Evolutionary conservation across 176 grass and related monocot species (phyloP), one percentile per base, ranked within the genome.

Genomic region (Aegilops bicornis): DNA sequence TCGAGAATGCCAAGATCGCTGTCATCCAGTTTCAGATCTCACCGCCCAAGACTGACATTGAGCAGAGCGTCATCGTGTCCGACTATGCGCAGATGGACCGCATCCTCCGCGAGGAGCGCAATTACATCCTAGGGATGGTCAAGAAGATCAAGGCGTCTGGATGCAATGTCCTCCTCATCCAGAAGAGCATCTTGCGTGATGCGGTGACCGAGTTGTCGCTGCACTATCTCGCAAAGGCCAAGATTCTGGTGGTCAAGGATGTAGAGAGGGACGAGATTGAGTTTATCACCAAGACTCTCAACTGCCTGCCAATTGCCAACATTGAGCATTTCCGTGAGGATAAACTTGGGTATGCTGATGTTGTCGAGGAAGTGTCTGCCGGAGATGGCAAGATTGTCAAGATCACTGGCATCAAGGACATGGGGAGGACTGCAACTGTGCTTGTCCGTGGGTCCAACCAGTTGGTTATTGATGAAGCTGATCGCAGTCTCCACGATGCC

Each of bases 181-280:
- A 98, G 89, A 98, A 98, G 56, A 95, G 93, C 67, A 98, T 98
- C 82, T 85, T 98, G 16, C 86, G 95, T 15, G 95, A 98, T 71
- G 95, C 95, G 0, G 95, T 98, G 19, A 98, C 93, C 32, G 95
- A 98, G 40, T 77, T 98, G 76, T 98, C 95, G 2, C 89, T 98
- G 62, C 95, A 98, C 77, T 98, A 98, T 77, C 86, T 98, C 23
- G 93, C 95, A 8, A 98, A 98, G 83, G 95, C 91, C 10, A 95
- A 90, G 88, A 95, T 98, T 31, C 77, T 98, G 66, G 93, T 98
- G 52, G 88, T 98, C 10, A 98, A 98, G 81, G 95, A 98, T 50
- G 83, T 98, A 22, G 95, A 98, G 83, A 93, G 95, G 80, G 95
- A 98, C 36, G 95, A 98, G 73, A 98, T 98, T n/a, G 95, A 98